These are phyloP conservation scores for Nemania abortiva DNA, from an alignment of 2,329 filamentous ascomycete species.

Conservation along the genomic window DNA sequence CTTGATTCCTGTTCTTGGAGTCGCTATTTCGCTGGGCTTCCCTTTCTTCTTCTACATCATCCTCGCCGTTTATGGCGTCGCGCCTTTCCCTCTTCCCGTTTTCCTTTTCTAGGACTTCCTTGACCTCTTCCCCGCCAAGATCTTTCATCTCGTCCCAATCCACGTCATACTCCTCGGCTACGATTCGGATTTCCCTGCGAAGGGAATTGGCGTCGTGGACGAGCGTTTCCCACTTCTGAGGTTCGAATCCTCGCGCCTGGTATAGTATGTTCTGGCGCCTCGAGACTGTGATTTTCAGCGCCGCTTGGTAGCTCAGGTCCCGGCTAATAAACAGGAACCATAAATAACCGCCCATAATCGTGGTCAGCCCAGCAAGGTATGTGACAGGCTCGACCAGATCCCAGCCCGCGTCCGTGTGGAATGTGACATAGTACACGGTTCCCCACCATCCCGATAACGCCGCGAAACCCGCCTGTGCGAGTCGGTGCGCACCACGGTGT, in stretches of 20 bases:
- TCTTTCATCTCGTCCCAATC: conserved; percentile 86
- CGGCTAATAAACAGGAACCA: conserved; percentile 96
- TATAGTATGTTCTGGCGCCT: conserved; percentile 83
- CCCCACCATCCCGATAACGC: conserved; percentile 83
- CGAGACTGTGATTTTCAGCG: conserved; percentile 87
- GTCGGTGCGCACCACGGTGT: conserved; percentile 79
- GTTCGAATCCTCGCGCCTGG: conserved; percentile 78
- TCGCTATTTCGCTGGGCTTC: conserved; percentile 47
- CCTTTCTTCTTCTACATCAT: conserved; percentile 53
- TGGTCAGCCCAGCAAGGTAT: conserved; percentile 87
- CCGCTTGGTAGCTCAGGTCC: conserved; percentile 87
- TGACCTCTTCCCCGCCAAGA: conserved; percentile 75
- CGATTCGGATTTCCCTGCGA: conserved; percentile 80
- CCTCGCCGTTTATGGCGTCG: conserved; percentile 56
- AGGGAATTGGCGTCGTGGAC: conserved; percentile 84
- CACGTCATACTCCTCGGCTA: conserved; percentile 89
- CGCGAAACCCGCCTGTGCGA: conserved; percentile 84
- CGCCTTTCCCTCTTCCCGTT: conserved; percentile 54
- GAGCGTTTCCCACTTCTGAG: conserved; percentile 80
- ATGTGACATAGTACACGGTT: conserved; percentile 78
- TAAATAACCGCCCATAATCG: conserved; percentile 88
- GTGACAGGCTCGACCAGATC: conserved; percentile 92
- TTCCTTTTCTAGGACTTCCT: conserved; percentile 68
- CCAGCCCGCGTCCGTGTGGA: conserved; percentile 84
- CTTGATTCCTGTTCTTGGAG: conserved; percentile 30